Base-by-base conservation (phyloP, 305 asterid genomes). In the Andrographis paniculata region DNA sequence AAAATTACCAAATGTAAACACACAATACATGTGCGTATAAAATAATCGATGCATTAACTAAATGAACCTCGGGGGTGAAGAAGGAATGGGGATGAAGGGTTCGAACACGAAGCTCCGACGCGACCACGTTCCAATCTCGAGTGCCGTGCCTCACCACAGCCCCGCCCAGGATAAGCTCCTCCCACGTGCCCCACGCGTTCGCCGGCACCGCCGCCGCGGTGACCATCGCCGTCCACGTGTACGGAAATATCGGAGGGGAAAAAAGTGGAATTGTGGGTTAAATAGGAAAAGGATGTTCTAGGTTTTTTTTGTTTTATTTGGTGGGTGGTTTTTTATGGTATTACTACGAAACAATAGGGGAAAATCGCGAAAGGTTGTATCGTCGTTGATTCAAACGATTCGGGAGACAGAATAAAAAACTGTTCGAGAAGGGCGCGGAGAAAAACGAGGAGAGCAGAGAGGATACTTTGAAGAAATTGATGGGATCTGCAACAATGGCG, bases 161-260 rank as follows among this genome's bases (percentile, higher is more conserved):
- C 6, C 42, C 42, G 3, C 42, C 42, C 42, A 37, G 17, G 5
- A 37, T n/a, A 17, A 37, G 42, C 42, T 37, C 42, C 42, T 37
- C 42, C 42, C 42, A 37, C 42, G 42, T 37, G 42, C 17, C 42
- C 42, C 17, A 37, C 42, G 3, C 42, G 0, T 1, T 1, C 17
- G 0, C 8, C 17, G 1, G 42, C 14, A 17, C 17, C 17, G 14
- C 7, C 16, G 3, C 42, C 17, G 56, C 55, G 28, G 55, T 73
- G 81, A 66, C 61, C 55, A 52, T 45, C 6, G 28, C 20, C 58
- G 42, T 43, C 76, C 78, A 73, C 70, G 70, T 64, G 60, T 50
- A 62, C 70, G 67, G 22, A 33, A 6, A 13, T 2, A 24, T 24
- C 8, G 6, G 30, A 24, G 8, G 30, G 8, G 30, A 8, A 24